These are phyloP conservation scores for Cyclotella sp. DNA, from an alignment of 108 stramenopile genomes.

Conservation along the genomic window DNA sequence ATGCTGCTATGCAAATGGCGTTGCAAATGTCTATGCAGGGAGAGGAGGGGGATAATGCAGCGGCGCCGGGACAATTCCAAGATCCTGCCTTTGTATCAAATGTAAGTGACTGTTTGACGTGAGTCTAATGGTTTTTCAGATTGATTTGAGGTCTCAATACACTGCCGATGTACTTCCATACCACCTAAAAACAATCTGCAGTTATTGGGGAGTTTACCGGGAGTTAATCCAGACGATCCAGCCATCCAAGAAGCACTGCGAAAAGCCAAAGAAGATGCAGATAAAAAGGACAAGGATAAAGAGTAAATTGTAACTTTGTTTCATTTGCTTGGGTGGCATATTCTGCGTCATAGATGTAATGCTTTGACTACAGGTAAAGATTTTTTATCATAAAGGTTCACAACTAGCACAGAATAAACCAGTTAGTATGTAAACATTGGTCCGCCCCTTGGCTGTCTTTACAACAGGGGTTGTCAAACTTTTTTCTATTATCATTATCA, in stretches of 20 bases:
- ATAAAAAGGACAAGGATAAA: constrained; percentile 63
- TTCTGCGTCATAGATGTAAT: too few relatives aligned
- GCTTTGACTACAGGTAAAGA: too few relatives aligned
- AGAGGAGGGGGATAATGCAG: constrained; percentile 38
- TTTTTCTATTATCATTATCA: too few relatives aligned
- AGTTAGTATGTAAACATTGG: too few relatives aligned
- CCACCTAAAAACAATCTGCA: constrained; percentile 22
- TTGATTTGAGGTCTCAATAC: too few relatives aligned
- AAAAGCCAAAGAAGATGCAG: constrained; percentile 53
- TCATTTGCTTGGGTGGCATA: too few relatives aligned
- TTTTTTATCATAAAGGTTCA: too few relatives aligned
- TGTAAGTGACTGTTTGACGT: constrained; percentile 4
- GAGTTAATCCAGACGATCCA: constrained; percentile 94
- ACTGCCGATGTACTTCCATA: constrained; percentile 5
- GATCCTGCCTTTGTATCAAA: constrained; percentile 60
- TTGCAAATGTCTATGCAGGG: constrained; percentile 88
- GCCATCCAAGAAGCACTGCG: constrained; percentile 85
- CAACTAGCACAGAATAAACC: too few relatives aligned
- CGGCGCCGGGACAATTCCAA: constrained; percentile 60
- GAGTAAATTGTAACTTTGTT: constrained; percentile 21
- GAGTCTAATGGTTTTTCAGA: too few relatives aligned
- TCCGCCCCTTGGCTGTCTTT: too few relatives aligned
- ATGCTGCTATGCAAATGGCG: constrained; percentile 91
- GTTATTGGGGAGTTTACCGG: constrained; percentile 84
- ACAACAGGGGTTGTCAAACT: too few relatives aligned